These are phyloP conservation scores for Fusarium anthophilum DNA, from an alignment of 2,329 filamentous ascomycete species.

Conservation along the genomic window DNA sequence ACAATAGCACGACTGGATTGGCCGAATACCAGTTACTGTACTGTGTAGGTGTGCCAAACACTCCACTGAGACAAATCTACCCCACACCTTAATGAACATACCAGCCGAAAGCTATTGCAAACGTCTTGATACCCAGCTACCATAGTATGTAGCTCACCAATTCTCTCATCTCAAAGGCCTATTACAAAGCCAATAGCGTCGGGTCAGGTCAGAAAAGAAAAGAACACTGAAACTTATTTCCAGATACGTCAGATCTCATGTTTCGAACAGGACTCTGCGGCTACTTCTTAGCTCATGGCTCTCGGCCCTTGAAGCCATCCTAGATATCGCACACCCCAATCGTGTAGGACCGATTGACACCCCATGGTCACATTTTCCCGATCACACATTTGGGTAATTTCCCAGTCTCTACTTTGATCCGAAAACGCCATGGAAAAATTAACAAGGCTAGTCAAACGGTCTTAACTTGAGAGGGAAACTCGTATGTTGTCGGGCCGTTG, in stretches of 20 bases:
- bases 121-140: not conserved
- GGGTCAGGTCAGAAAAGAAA: not conserved
- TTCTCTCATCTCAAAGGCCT: not conserved
- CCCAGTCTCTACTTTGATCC: conserved; percentile 1
- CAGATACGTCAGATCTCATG: conserved; percentile 7
- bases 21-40: not conserved
- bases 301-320: conserved; percentile 11
- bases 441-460: not conserved
- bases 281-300: not conserved
- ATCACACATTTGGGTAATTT: not conserved
- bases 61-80: conserved; percentile 10
- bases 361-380: conserved; percentile 7
- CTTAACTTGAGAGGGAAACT: conserved; percentile 1
- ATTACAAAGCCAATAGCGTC: not conserved
- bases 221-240: not conserved
- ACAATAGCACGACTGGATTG: conserved; percentile 1
- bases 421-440: conserved; percentile 6
- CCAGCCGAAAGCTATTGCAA: conserved; percentile 16
- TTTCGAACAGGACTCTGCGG: not conserved
- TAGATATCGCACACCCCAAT: conserved; percentile 4
- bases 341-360: conserved; percentile 28
- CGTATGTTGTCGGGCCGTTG: not conserved
- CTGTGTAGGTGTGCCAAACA: conserved; percentile 12
- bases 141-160: not conserved
- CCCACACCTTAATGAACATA: conserved; percentile 23